Evolutionary conservation across 2,329 filamentous ascomycete species (phyloP), one percentile per base, ranked within the genome.

Genomic region (Sarocladium kiliense): DNA sequence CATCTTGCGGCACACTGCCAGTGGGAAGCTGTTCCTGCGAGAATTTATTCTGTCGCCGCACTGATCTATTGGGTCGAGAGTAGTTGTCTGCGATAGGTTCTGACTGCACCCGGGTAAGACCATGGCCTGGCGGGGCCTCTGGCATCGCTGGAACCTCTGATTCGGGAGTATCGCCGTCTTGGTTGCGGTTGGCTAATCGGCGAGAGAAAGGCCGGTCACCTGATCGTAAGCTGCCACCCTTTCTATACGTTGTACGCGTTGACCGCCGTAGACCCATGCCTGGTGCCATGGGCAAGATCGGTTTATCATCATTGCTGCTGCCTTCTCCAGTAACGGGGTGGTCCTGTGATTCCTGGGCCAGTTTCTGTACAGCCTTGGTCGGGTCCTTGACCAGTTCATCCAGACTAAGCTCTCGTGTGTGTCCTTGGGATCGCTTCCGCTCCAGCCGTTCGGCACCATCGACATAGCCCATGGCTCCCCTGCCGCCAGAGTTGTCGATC

Each of bases 241-340:
- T 90, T 63, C 92, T 80, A 69, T 97, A 97, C 25, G 89, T 93
- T 4, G 94, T 99, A 55, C 90, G 83, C 19, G 91, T 99, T 12
- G 94, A 97, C 58, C 94, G 84, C 62, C 94, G 87, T 50, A 99
- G 74, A 30, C 90, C 89, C 69, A 87, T 85, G 3, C 90, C 90
- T 1, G 85, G 85, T 19, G 87, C 85, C 56, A 87, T 82, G 1
- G 91, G 89, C 41, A 97, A 74, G 59, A 97, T 96, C 6, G 92
- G 91, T 74, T 88, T 86, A 66, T 97, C 93, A 39, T 90, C 89
- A 62, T 64, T 62, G 66, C 70, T 62, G 64, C 39, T 44, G 7
- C 70, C 60, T 64, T 78, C 71, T 54, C 73, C 65, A 63, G 72
- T 66, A 59, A 68, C 64, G 55, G 75, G 65, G 63, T 75, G 68